Evolutionary conservation across 305 asterid species (phyloP), one percentile per base, ranked within the genome.

Genomic region (Petunia hybrid): DNA sequence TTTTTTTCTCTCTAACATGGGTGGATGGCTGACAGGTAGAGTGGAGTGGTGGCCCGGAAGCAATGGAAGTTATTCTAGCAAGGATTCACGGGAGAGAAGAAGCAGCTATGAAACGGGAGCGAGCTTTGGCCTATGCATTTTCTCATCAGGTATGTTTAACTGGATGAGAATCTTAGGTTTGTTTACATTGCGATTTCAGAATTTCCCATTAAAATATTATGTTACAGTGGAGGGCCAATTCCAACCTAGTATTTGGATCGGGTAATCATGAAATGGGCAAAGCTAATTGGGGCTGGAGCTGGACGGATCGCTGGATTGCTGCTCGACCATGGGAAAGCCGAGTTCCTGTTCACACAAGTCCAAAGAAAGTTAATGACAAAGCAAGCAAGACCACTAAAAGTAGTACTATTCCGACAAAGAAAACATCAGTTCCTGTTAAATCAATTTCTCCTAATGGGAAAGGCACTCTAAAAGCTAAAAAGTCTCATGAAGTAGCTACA

Each of bases 321-420:
- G 97, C 96, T 82, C 92, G 92, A 53, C 99, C 99, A 46, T 95
- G 99, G 99, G 99, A 95, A 88, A 88, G 91, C 82, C 93, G 97
- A 66, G 86, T 86, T 35, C 82, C 90, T 65, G 74, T 79, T 55
- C 65, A 76, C 1, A 83, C 85, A 42, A 90, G 92, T 85, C 95
- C 95, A 73, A 90, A 85, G 78, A 92, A 89, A 83, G 53, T 86
- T 61, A 80, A 69, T 35, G 84, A 38, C 48, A 89, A 78, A 80
- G 82, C 86, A 9, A 85, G 83, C 80, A 88, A 83, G 86, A 81
- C 55, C 1, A 84, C 39, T 9, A 90, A 85, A 85, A 87, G 31
- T 56, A 78, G 6, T 13, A 79, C 81, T 60, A 84, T 89, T 56
- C 95, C 91, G 3, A 65, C 84, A 35, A 77, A 80, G 78, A 92